Base-by-base conservation (phyloP, 495 filamentous ascomycete species). In the Hypoxylon lienhwacheense region DNA sequence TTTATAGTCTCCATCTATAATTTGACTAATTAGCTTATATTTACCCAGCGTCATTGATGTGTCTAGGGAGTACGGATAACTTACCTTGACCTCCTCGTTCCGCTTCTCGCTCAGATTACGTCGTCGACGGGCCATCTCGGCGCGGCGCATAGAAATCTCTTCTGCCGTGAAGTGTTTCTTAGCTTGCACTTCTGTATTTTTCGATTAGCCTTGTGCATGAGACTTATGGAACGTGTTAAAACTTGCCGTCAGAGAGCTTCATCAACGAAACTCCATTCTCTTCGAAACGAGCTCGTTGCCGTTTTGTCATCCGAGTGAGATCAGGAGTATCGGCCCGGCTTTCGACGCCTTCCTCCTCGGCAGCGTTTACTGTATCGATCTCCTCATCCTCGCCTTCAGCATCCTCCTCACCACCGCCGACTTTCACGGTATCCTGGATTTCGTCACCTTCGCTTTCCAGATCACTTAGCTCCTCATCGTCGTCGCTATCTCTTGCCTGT, bases 21-120 rank as follows among this genome's bases (percentile, higher is more conserved):
- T 40, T 15, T 8, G 15, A 15, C 5, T 4, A 8, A 53, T 65
- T 53, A 57, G 40, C 10, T 35, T 5, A 4, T 6, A 6, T 3
- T 29, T 37, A 21, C 26, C 12, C 5, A 33, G 3, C 4, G 2
- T 16, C 5, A 47, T 17, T 5, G 4, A n/a, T 10, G 14, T 32
- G 5, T 42, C n/a, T 0, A 8, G 4, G 16, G 25, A 33, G 25
- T 7, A 39, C 20, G 26, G 21, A 0, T 33, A 7, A 48, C 65
- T 34, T 74, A 90, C 91, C 84, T 98, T 98, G 74, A 97, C 95
- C 75, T 98, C 95, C 66, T 98, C 95, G 49, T 96, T 93, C 19
- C 93, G 87, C 77, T 97, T 96, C 67, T 97, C 93, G 57, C 88
- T 93, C n/a, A 98, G 80, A 59, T 97, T 97, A 68, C 96, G 95